Evolutionary conservation across 202 grass and related monocot genomes (phyloP), one percentile per base, ranked within the genome.

Genomic region (Thinopyrum obtusiflorum): DNA sequence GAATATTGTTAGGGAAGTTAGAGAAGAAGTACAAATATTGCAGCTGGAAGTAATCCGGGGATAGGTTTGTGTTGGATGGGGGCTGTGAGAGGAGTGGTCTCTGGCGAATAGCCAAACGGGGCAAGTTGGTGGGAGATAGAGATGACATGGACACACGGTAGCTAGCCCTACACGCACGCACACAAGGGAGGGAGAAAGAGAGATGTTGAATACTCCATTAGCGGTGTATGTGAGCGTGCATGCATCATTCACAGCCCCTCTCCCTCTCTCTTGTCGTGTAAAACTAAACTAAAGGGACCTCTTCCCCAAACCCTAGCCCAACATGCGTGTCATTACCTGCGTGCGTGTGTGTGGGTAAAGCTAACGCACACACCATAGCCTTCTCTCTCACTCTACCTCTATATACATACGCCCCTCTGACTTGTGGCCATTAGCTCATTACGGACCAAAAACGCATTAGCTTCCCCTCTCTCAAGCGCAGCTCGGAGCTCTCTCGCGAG

Each of bases 1-100:
- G 83, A 91, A 83, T 86, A 91, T 93, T 93, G 89, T 84, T 93
- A 89, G 76, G 42, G 92, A 91, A 89, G 89, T 93, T 87, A 66
- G 80, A 68, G 46, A 65, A 60, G 80, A 86, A 92, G 87, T 85
- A 81, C 74, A 70, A 47, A 77, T 29, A 64, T 18, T 29, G 61
- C 18, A 65, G 73, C 46, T 55, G 73, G 73, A 82, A 88, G 21
- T 73, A 79, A 85, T 27, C 14, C 13, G 59, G 73, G 36, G 82
- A 91, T 78, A 88, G 86, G 83, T 91, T 85, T 86, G 86, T 85
- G 89, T 91, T 91, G 44, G 89, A 88, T 88, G 83, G 71, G 89
- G 68, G 60, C 73, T 86, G 79, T 78, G 90, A 89, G 80, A 81
- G 74, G 55, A 68, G 77, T 81, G 68, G 86, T 92, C 84, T 87